phyloP scores from a whole-genome alignment of 2,329 filamentous ascomycete species.

The Pseudogymnoascus sp. region DNA sequence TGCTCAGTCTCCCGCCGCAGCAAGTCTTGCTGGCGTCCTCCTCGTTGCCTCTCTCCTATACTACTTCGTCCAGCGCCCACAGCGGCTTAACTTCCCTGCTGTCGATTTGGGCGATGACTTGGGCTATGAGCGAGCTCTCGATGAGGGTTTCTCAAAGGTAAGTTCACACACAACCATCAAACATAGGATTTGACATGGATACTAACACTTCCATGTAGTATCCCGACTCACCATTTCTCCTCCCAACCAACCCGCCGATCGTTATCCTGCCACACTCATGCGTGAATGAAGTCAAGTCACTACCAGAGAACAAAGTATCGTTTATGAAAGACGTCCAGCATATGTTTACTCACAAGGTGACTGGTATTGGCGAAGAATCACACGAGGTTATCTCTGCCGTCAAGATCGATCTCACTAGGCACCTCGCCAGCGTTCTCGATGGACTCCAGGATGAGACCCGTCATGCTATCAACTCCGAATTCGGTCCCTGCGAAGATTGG shows the following conservation, averaged over 20 bases:
- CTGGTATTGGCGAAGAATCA: constrained; percentile 18
- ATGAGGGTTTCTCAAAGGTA: background rate
- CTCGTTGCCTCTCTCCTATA: background rate
- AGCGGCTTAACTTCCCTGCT: background rate
- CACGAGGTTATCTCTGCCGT: constrained; percentile 2
- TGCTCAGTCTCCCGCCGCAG: background rate
- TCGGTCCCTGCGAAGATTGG: constrained; percentile 26
- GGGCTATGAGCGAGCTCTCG: background rate
- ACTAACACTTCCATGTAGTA: constrained; percentile 4
- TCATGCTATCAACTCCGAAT: constrained; percentile 12
- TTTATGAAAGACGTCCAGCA: constrained; percentile 15
- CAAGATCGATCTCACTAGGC: constrained; percentile 14
- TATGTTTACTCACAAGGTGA: constrained; percentile 18
- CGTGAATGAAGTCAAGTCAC: constrained; percentile 13
- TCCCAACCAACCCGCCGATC: constrained; percentile 1
- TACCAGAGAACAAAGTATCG: constrained; percentile 13
- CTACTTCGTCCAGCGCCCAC: background rate
- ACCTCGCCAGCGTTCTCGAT: constrained; percentile 12
- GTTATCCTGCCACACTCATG: constrained; percentile 16
- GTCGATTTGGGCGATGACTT: background rate
- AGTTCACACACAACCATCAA: background rate
- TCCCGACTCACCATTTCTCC: constrained; percentile 14
- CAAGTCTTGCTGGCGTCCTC: background rate
- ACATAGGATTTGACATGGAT: background rate
- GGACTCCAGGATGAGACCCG: constrained; percentile 14